A percentile compares a stretch with the other conserved stretches of the same genome.
Conservation (phyloP, 164 flowering plant species). For the Cinnamomum chago region DNA sequence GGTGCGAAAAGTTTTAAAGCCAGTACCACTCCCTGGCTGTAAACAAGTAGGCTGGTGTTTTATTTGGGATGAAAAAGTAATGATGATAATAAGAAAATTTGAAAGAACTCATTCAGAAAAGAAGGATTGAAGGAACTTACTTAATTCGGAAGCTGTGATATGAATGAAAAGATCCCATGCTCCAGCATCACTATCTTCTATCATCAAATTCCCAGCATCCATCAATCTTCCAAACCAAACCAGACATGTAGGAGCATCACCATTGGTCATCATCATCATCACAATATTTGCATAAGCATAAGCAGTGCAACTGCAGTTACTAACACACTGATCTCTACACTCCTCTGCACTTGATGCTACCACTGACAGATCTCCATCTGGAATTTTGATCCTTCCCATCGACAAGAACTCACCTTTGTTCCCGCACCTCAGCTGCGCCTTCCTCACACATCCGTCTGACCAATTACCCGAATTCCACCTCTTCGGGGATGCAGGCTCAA, state of each 20-base stretch:
- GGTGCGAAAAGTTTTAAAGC: too few species aligned
- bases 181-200: background rate
- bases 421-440: slow-evolving; percentile 2
- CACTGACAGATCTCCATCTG: slow-evolving; percentile 8
- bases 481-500: background rate
- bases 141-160: background rate
- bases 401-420: background rate
- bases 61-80: too few species aligned
- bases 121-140: too few species aligned
- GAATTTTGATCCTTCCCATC: slow-evolving; percentile 8
- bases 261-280: background rate
- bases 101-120: too few species aligned
- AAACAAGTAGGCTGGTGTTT: too few species aligned
- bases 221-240: slow-evolving; percentile 5
- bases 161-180: slow-evolving; percentile 6
- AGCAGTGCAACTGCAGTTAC: slow-evolving; percentile 9
- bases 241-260: background rate
- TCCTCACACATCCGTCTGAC: slow-evolving; percentile 12
- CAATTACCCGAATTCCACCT: slow-evolving; percentile 8
- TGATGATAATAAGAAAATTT: too few species aligned
- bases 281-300: slow-evolving; percentile 2
- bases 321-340: slow-evolving; percentile 1
- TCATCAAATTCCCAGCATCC: background rate
- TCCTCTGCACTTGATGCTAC: background rate
- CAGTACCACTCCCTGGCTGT: too few species aligned